Base-by-base conservation (phyloP, 192 early-diverging fungal species). In the Phlyctochytrium bullatum region DNA sequence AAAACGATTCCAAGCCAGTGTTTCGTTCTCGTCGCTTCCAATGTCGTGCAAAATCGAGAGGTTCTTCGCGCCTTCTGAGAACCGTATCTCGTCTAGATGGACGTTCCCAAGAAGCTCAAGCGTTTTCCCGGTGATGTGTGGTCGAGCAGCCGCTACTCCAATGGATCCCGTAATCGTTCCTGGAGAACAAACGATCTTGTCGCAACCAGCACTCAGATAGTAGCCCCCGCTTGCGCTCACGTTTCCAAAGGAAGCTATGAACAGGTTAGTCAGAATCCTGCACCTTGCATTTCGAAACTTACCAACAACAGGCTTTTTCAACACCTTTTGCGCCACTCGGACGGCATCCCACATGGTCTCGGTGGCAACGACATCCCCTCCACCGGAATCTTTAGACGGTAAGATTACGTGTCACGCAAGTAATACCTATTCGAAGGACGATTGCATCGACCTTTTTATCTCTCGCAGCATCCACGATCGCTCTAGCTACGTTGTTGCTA, bases 101-200 rank as follows among this genome's bases (percentile, higher is more conserved):
- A 85, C 73, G 10, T 47, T 20, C 3, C 89, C 88, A 2, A 84
- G 51, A 34, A 75, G 61, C 60, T 85, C 84, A 57, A 88, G 80
- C 52, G 86, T 71, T 73, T 84, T 78, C 10, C 61, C 59, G 1
- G 87, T 82, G 51, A 90, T 64, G 27, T 76, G 71, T 0, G 89
- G 89, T 28, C 80, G 61, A 53, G 82, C 54, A 0, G 82, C 54
- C 0, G 88, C 89, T 0, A 91, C 89, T 29, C 90, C 90, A 57
- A 91, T 91, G 34, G 86, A 86, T 36, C 90, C 90, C 2, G 90
- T 91, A 3, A 91, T 74, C 1, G 88, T 90, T 2, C 78, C 80
- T 0, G 89, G 88, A 47, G 68, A 75, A 27, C 84, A 85, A 52
- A 89, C 68, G 35, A 91, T 91, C 30, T 78, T 76, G 36, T 76